Evolutionary conservation across 306 rosid species (phyloP).

Genomic region (Rosa persica): DNA sequence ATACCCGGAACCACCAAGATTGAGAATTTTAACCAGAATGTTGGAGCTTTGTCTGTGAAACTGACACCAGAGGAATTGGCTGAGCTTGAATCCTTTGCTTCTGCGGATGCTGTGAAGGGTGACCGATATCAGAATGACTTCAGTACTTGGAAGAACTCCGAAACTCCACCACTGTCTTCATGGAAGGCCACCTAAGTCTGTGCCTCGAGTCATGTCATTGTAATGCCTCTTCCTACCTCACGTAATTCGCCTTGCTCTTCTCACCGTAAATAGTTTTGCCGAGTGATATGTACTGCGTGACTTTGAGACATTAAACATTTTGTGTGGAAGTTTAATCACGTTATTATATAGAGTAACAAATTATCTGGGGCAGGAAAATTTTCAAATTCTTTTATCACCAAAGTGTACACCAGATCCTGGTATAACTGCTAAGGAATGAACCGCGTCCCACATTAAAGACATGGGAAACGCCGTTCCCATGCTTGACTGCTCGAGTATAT

Average conservation of each 20-base stretch:
- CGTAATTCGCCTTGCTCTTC: not conserved
- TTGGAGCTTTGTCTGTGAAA: conserved; percentile 31
- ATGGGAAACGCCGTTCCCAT: too few relatives aligned
- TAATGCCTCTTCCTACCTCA: not conserved
- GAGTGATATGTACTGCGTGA: not conserved
- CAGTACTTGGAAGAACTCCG: not conserved
- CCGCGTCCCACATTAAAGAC: too few relatives aligned
- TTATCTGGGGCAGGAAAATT: too few relatives aligned
- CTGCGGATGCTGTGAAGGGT: conserved; percentile 26
- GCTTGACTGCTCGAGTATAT: too few relatives aligned
- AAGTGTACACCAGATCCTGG: too few relatives aligned
- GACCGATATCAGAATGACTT: conserved; percentile 20
- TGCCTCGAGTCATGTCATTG: not conserved
- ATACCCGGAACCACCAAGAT: conserved; percentile 38
- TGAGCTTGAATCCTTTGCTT: conserved; percentile 39
- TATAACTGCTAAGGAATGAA: too few relatives aligned
- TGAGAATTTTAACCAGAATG: conserved; percentile 30
- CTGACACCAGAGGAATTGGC: conserved; percentile 36
- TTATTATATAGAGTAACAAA: not conserved
- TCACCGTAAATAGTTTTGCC: not conserved
- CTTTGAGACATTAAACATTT: not conserved
- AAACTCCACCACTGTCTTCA: conserved; percentile 19
- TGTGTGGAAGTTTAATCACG: not conserved
- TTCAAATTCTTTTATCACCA: too few relatives aligned
- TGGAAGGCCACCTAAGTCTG: conserved; percentile 17